Percentiles rank a stretch among this genome's conserved stretches.
Evolutionary conservation across 164 flowering plant genomes (phyloP).

Genomic region (Paratinospora sagittata): DNA sequence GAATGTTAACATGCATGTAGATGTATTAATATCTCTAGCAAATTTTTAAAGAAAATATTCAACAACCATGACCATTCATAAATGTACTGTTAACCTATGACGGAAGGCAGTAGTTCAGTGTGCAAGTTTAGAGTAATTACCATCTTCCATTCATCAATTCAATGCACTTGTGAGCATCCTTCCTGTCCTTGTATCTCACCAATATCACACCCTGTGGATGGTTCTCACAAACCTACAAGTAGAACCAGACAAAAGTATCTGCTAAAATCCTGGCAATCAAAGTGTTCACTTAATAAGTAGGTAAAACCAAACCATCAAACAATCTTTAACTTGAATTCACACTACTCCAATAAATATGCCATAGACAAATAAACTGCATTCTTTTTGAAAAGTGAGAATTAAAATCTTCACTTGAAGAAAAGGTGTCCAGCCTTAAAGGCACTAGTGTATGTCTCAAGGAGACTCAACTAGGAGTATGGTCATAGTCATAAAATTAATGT

Average conservation of each 20-base stretch:
- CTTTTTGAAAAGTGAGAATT: too few species aligned
- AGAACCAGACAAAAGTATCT: not conserved
- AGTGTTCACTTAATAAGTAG: too few species aligned
- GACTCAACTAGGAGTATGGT: too few species aligned
- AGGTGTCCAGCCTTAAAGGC: too few species aligned
- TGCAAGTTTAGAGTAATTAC: slow-evolving; percentile 29
- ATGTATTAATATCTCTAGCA: not conserved
- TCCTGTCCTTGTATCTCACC: slow-evolving; percentile 76
- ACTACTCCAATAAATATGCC: not conserved
- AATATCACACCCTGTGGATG: slow-evolving; percentile 95
- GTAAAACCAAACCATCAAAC: too few species aligned
- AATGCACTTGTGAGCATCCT: slow-evolving; percentile 81
- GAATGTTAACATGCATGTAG: not conserved
- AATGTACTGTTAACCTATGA: too few species aligned
- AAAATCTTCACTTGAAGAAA: too few species aligned
- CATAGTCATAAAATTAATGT: too few species aligned
- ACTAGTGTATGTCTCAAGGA: too few species aligned
- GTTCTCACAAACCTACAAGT: slow-evolving; percentile 77
- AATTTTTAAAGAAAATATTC: not conserved
- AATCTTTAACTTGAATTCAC: too few species aligned
- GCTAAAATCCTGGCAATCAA: too few species aligned
- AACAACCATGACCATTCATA: not conserved
- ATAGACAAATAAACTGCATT: not conserved
- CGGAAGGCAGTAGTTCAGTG: too few species aligned
- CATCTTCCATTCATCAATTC: slow-evolving; percentile 94